A percentile compares a stretch with the other conserved stretches of the same genome.
Conservation (phyloP, 2,329 filamentous ascomycete species). For the Aspergillus vadensis region DNA sequence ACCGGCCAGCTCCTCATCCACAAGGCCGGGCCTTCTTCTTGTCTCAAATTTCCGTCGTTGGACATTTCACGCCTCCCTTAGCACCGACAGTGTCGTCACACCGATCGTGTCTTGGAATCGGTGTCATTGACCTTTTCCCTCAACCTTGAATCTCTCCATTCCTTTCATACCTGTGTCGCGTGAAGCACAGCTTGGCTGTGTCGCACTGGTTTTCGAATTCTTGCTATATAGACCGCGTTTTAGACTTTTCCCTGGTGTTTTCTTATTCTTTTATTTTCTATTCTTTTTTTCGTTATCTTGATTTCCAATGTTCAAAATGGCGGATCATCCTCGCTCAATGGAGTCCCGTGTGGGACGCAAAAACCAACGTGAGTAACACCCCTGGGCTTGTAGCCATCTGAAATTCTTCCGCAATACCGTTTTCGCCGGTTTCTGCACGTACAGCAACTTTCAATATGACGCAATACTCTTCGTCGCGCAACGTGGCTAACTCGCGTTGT, state of each 20-base stretch:
- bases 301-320: constrained; percentile 29
- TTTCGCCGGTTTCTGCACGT: constrained; percentile 4
- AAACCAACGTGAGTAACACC: constrained; percentile 51
- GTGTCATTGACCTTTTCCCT: constrained; percentile 17
- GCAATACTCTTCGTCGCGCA: background rate
- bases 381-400: constrained; percentile 26
- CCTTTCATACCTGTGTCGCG: constrained; percentile 21
- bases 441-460: background rate
- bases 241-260: constrained; percentile 15
- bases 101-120: constrained; percentile 2
- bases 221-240: constrained; percentile 7
- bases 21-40: constrained; percentile 13
- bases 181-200: constrained; percentile 12
- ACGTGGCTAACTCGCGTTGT: constrained; percentile 24
- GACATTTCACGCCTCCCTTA: constrained; percentile 15
- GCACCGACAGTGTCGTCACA: constrained; percentile 17
- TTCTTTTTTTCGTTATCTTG: constrained; percentile 17
- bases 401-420: background rate
- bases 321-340: constrained; percentile 49
- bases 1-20: constrained; percentile 17
- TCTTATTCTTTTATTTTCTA: constrained; percentile 10
- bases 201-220: background rate
- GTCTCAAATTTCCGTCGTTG: constrained; percentile 13
- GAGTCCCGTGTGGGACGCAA: constrained; percentile 51
- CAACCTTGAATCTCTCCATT: constrained; percentile 8